Evolutionary conservation across 768 basidiomycete genomes (phyloP).

Genomic region (Russula virescens): DNA sequence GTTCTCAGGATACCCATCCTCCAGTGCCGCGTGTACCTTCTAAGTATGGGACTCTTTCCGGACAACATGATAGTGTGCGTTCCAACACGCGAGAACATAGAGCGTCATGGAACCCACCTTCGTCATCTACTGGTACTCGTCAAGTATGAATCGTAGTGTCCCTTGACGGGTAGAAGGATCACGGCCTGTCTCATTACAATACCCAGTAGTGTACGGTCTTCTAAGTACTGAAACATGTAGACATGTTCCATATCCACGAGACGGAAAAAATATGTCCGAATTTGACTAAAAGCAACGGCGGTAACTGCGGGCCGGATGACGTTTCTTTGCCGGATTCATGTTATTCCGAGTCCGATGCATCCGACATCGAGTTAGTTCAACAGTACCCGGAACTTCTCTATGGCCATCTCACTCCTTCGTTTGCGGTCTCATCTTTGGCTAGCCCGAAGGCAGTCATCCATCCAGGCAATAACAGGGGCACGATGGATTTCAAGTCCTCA

Average conservation of each 20-base stretch:
- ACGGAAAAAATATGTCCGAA: too few relatives aligned
- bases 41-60: background rate
- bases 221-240: background rate
- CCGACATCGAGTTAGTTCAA: too few relatives aligned
- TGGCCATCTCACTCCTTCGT: constrained; percentile 17
- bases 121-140: background rate
- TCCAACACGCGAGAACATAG: background rate
- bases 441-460: background rate
- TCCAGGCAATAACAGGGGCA: background rate
- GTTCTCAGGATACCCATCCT: background rate
- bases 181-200: background rate
- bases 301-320: background rate
- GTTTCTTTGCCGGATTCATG: background rate
- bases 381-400: background rate
- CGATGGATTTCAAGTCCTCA: constrained; percentile 14
- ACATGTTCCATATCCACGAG: too few relatives aligned
- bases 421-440: constrained; percentile 1
- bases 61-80: background rate
- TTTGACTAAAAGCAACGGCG: too few relatives aligned
- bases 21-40: constrained; percentile 21
- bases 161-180: background rate
- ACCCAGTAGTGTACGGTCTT: constrained; percentile 3
- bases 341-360: background rate
- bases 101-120: background rate
- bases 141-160: background rate